phyloP scores from a whole-genome alignment of 306 rosid species.

The Cucurbita maxima region DNA sequence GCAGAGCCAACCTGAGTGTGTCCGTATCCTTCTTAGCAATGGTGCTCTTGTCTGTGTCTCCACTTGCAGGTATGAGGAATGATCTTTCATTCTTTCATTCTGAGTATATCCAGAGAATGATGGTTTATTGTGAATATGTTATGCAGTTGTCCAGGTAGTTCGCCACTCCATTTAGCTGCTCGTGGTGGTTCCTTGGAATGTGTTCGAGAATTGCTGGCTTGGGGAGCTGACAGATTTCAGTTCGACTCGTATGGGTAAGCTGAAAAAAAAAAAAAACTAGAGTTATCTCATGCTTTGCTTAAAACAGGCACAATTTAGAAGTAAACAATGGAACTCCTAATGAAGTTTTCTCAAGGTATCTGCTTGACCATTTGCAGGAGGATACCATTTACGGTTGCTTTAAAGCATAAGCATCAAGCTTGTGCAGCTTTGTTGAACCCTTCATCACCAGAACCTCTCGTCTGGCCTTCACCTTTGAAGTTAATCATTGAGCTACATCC shows the following conservation, averaged over 20 bases:
- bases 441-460: conserved; percentile 71
- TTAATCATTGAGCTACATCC: conserved; percentile 66
- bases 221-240: conserved; percentile 88
- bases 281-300: neutral
- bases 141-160: conserved; percentile 65
- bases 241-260: conserved; percentile 61
- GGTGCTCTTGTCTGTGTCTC: conserved; percentile 82
- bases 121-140: conserved; percentile 3
- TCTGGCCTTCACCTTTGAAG: conserved; percentile 88
- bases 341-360: neutral
- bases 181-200: conserved; percentile 72
- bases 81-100: neutral
- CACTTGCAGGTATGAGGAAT: conserved; percentile 58
- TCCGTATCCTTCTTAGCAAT: conserved; percentile 49
- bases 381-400: conserved; percentile 58
- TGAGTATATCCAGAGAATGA: conserved; percentile 1
- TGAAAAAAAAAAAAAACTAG: neutral
- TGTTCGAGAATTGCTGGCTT: conserved; percentile 63
- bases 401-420: conserved; percentile 45
- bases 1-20: conserved; percentile 44
- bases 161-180: conserved; percentile 86
- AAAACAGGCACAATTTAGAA: neutral
- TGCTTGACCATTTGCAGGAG: conserved; percentile 37
- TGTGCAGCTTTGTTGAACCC: conserved; percentile 74
- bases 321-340: neutral